A percentile compares a stretch with the other conserved stretches of the same genome.
Conservation (phyloP, 257 asterid species). For the Plectranthus barbatus region DNA sequence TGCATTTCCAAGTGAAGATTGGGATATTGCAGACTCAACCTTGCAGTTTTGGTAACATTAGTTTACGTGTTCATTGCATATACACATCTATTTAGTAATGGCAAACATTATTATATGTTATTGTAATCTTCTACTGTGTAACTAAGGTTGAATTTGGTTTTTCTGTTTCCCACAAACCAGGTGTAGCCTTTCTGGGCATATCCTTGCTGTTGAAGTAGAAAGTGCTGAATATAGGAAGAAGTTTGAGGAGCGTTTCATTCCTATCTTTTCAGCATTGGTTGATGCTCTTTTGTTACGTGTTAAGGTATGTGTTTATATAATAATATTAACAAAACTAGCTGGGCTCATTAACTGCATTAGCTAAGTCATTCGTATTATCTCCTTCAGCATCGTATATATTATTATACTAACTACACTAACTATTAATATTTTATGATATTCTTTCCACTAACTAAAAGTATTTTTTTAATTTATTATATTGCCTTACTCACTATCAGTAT, state of each 20-base stretch:
- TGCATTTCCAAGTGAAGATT: slow-evolving; percentile 73
- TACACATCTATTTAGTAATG: background rate
- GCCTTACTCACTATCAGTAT: too few species aligned
- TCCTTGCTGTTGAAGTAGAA: slow-evolving; percentile 51
- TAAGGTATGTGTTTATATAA: slow-evolving; percentile 44
- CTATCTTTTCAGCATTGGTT: slow-evolving; percentile 58
- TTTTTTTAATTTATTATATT: too few species aligned
- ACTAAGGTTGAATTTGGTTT: slow-evolving; percentile 11
- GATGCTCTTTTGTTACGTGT: slow-evolving; percentile 74
- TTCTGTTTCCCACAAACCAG: slow-evolving; percentile 32
- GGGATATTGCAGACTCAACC: slow-evolving; percentile 90
- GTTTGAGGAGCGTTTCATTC: slow-evolving; percentile 45
- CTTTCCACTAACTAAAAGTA: background rate
- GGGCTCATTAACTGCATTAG: slow-evolving; percentile 1
- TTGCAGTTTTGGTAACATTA: slow-evolving; percentile 70
- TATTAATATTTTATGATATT: too few species aligned
- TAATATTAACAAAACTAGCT: background rate
- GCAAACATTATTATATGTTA: background rate
- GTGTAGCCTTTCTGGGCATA: slow-evolving; percentile 72
- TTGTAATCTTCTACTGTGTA: background rate
- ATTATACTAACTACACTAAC: background rate
- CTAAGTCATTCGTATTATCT: too few species aligned
- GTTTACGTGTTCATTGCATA: background rate
- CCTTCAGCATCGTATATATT: background rate
- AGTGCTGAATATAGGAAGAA: slow-evolving; percentile 38